These are phyloP conservation scores for Leishmania arabica DNA, from an alignment of 208 protist species.

Conservation along the genomic window DNA sequence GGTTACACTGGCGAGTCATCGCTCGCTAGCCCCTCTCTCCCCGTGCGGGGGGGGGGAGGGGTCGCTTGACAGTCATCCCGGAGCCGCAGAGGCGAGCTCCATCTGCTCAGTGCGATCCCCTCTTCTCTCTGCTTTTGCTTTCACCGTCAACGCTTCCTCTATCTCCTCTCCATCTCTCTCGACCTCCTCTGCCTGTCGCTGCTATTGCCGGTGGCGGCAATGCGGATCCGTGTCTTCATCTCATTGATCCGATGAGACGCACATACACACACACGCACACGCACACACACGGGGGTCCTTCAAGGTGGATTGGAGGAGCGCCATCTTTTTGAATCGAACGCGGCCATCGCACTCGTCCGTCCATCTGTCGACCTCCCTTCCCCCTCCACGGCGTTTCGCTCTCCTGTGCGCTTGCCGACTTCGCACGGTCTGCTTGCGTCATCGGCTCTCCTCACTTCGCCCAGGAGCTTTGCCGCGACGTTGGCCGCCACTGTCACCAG, in stretches of 20 bases:
- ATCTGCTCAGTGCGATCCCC: background rate
- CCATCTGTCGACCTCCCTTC: background rate
- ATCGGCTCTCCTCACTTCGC: background rate
- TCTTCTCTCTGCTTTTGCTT: background rate
- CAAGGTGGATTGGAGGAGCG: background rate
- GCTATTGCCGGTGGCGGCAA: background rate
- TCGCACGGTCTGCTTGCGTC: background rate
- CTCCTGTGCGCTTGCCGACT: background rate
- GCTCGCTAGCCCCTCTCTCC: background rate
- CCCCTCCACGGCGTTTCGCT: background rate
- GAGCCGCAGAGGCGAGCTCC: background rate
- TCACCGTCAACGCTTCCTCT: background rate
- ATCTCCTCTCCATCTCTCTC: constrained; percentile 2
- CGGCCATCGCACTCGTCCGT: background rate
- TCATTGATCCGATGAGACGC: background rate
- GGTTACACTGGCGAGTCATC: background rate
- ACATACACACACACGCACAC: background rate
- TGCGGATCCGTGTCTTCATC: background rate
- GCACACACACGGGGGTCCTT: background rate
- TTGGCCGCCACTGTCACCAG: background rate
- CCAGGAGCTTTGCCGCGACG: background rate
- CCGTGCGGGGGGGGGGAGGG: too few species aligned
- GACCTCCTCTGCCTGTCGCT: background rate
- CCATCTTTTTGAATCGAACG: background rate
- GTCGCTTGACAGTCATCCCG: background rate